Conservation (phyloP, 2,329 filamentous ascomycete species). For the Trichoderma cornu-damae region DNA sequence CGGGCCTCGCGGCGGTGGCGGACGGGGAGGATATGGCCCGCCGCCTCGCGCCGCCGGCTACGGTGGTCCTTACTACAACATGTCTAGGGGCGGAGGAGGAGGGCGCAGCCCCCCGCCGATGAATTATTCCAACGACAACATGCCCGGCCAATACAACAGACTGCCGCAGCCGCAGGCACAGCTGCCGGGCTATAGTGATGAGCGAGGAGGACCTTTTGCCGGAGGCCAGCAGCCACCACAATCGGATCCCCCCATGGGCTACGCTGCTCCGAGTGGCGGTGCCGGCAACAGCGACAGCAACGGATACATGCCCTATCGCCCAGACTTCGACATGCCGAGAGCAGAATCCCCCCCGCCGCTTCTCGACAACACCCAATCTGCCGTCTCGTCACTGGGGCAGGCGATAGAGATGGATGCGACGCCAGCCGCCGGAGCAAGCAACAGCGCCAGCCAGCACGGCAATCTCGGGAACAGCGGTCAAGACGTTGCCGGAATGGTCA, state of each 20-base stretch:
- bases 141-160: slow-evolving; percentile 35
- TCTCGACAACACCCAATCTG: slow-evolving; percentile 39
- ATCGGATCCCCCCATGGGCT: slow-evolving; percentile 31
- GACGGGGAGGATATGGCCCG: slow-evolving; percentile 32
- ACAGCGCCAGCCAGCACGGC: slow-evolving; percentile 41
- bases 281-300: slow-evolving; percentile 26
- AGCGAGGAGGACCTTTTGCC: slow-evolving; percentile 37
- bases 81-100: slow-evolving; percentile 6
- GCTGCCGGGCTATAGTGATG: slow-evolving; percentile 26
- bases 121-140: slow-evolving; percentile 22
- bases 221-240: slow-evolving; percentile 32
- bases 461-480: slow-evolving; percentile 59
- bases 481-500: slow-evolving; percentile 69
- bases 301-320: slow-evolving; percentile 41
- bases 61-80: slow-evolving; percentile 24
- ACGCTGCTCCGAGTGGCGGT: slow-evolving; percentile 31
- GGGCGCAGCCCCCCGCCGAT: slow-evolving; percentile 1
- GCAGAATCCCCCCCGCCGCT: slow-evolving; percentile 62
- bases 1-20: slow-evolving; percentile 21
- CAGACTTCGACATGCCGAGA: slow-evolving; percentile 47
- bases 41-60: slow-evolving; percentile 33
- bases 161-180: slow-evolving; percentile 26
- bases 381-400: slow-evolving; percentile 47
- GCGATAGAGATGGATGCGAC: slow-evolving; percentile 76
- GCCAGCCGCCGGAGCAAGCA: slow-evolving; percentile 39